Base-by-base conservation (phyloP, 495 filamentous ascomycete species). In the Penicillium desertorum region DNA sequence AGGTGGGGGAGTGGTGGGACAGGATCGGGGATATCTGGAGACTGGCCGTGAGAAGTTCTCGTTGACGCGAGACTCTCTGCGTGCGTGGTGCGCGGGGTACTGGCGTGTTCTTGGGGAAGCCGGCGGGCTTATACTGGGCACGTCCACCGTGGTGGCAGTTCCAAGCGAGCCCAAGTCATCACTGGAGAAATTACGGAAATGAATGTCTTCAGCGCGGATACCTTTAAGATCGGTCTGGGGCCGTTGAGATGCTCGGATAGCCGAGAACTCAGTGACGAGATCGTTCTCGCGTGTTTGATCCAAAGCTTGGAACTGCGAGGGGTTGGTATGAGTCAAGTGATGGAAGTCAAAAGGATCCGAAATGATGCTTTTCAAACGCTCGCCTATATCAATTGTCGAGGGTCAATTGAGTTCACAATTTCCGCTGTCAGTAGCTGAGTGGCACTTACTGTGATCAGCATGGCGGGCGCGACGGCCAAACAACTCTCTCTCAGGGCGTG, bases 341-440 rank as follows among this genome's bases (percentile, higher is more conserved):
- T 92, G 90, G 64, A 96, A 96, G 70, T 92, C 88, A 71, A 88
- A 96, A 5, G 91, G 91, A 22, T 82, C 84, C 0, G 91, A 96
- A 49, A 96, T 96, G 62, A 77, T 68, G 42, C 73, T 75, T 58
- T 78, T 75, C 47, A 74, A 54, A 29, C 75, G 71, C 59, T 74
- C 69, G 54, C 72, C 71, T 75, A 54, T 30, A 48, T 45, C 6
- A 25, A 42, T 49, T 17, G 12, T 43, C 39, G 6, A 34, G 22
- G 43, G 42, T 32, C 44, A 54, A 61, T 54, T 61, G 49, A n/a
- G 30, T 43, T 4, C 25, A 43, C 45, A 19, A 32, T 29, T 17
- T 30, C n/a, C 14, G 9, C 25, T 39, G 0, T 37, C 17, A 11
- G 34, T 41, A n/a, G 20, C 14, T 20, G 19, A 16, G 20, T 22